Evolutionary conservation across 805 yeast genomes (phyloP), one percentile per base, ranked within the genome.

Genomic region (Candida coquimbonensis): DNA sequence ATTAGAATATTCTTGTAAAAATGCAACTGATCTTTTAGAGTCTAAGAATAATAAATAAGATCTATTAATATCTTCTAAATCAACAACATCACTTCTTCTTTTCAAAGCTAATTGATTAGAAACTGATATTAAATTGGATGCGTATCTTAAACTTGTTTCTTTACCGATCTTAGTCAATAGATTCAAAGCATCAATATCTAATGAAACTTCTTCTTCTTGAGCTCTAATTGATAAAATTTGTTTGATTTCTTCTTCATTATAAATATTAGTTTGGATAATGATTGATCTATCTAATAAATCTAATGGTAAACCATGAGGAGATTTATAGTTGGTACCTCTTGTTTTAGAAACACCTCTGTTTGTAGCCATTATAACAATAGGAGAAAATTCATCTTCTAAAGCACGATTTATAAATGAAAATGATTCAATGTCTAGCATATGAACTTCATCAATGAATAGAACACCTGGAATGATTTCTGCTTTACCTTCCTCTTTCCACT

Each of bases 381-480:
- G 99, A 14, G 98, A 87, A 65, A 93, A 84, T 50, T 89, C 96
- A 59, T 89, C 96, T 70, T 93, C 99, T 49, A 93, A 73, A 11
- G 99, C 99, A 55, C 97, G 80, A 70, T 93, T 93, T 56, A 93
- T 78, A 66, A 87, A 93, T 16, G 98, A 86, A 63, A 93, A 93
- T 59, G 96, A 83, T 67, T 93, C 99, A 58, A 93, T 84, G 66
- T 93, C 99, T 53, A 93, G 79, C 98, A 93, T 93, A 68, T 93
- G 96, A 42, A 90, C 97, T 70, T 93, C 99, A 67, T 93, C 99
- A 56, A 93, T 89, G 66, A 93, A 93, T 56, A 93, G 72, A 16
- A 93, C 99, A 57, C 99, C 99, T 13, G 99, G 98, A 37, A 88
- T 88, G 53, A 93, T 88, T 64, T 91, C 95, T 11, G 99, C 99